phyloP scores from a whole-genome alignment of 495 filamentous ascomycete species.

The Xylaria curta region DNA sequence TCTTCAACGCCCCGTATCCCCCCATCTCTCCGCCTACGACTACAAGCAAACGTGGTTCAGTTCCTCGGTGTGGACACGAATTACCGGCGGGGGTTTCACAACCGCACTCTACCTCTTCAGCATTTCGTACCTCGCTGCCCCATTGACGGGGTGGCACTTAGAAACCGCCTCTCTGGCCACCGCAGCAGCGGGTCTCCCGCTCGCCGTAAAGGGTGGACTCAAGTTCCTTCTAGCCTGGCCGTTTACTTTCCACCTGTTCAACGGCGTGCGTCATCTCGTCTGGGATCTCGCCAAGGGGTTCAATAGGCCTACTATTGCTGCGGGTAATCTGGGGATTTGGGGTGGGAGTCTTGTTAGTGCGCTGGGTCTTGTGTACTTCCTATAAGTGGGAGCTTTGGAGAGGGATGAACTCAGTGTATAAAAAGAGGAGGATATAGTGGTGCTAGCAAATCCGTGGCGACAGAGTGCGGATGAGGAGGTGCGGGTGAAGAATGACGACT shows the following conservation, averaged over 20 bases:
- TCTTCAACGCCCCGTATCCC: constrained; percentile 80
- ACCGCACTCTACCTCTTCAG: constrained; percentile 84
- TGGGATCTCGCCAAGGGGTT: constrained; percentile 82
- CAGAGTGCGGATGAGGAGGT: too few relatives aligned
- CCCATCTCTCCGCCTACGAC: constrained; percentile 89
- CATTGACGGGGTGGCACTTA: constrained; percentile 82
- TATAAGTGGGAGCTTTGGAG: constrained; percentile 32
- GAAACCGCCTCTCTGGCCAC: constrained; percentile 81
- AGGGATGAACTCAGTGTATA: neutral
- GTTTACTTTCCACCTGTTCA: constrained; percentile 85
- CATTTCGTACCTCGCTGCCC: constrained; percentile 81
- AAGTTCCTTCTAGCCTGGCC: constrained; percentile 80
- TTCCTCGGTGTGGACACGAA: constrained; percentile 72
- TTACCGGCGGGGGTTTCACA: constrained; percentile 77
- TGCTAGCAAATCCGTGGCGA: neutral
- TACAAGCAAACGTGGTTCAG: constrained; percentile 85
- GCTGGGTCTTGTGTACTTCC: constrained; percentile 59
- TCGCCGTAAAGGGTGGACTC: constrained; percentile 68
- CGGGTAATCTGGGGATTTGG: constrained; percentile 77
- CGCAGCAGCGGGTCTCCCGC: constrained; percentile 74
- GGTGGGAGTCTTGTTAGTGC: constrained; percentile 69
- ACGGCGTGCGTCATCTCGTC: constrained; percentile 86
- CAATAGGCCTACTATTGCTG: constrained; percentile 71
- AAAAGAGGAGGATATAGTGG: neutral
- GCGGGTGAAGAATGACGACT: neutral